Evolutionary conservation across 805 yeast genomes (phyloP), one percentile per base, ranked within the genome.

Genomic region (Yamadazyma philogaea): DNA sequence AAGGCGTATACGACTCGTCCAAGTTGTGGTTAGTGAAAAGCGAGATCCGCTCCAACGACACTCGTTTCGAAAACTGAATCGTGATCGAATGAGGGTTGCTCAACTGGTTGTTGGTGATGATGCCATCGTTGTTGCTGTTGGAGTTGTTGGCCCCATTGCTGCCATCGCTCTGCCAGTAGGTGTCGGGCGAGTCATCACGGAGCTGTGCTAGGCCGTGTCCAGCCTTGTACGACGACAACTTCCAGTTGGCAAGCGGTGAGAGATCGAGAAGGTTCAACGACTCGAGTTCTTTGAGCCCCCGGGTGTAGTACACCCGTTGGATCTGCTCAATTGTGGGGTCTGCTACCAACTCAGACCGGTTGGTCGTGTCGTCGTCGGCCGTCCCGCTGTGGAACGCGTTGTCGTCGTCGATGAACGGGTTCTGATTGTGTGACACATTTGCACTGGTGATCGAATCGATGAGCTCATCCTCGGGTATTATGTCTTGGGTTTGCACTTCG

Each of bases 151-250:
- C 47, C 6, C 69, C 73, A 45, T 60, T 64, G 42, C 68, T 66
- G 0, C 97, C 99, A 57, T 93, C 99, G 34, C 95, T 84, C 61
- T 93, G 99, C 99, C 99, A 93, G 59, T 72, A 91, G 1, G 81
- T 65, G 21, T 74, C 71, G 0, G 91, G 85, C 3, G 81, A 72
- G 52, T 84, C 89, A 39, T 86, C 87, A 22, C 93, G 66, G 6
- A 91, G 68, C 52, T 82, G 82, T n/a, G 66, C 66, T 16, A 87
- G 72, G 0, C 93, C 93, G 52, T 70, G 81, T 0, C 88, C 93
- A 7, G 74, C 74, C 53, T 90, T 91, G 54, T 43, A 65, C 0
- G 96, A 84, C 1, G 96, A 85, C 0, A 87, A 80, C 28, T 80
- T 74, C 96, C 97, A 93, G 18, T 82, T 73, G 0, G 95, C 98